These are phyloP conservation scores for Cladophialophora immunda DNA, from an alignment of 2,329 filamentous ascomycete genomes.

Conservation along the genomic window DNA sequence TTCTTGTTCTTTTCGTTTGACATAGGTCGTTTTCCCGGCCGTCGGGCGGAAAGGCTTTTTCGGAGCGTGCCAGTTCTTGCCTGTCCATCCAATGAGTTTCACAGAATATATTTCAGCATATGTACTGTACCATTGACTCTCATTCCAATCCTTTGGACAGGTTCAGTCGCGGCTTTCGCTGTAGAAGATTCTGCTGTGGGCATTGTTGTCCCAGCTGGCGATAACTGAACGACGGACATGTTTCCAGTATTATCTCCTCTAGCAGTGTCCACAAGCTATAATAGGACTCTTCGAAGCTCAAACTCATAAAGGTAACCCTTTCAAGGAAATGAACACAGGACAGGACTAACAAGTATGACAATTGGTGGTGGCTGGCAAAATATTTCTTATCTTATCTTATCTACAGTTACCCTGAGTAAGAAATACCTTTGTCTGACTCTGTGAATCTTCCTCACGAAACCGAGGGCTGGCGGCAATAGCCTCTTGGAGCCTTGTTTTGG, in stretches of 20 bases:
- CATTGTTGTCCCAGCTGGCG: slow-evolving; percentile 7
- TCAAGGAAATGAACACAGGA: neutral
- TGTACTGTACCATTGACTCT: slow-evolving; percentile 33
- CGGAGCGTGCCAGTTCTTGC: slow-evolving; percentile 90
- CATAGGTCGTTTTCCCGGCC: slow-evolving; percentile 79
- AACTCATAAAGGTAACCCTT: neutral
- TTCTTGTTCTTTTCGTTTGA: slow-evolving; percentile 76
- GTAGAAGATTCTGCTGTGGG: neutral
- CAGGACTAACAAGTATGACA: neutral
- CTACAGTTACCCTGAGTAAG: neutral
- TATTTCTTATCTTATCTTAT: slow-evolving; percentile 14
- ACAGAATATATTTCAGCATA: neutral
- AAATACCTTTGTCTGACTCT: neutral
- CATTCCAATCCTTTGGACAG: slow-evolving; percentile 25
- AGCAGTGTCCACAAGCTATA: neutral
- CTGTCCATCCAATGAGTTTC: slow-evolving; percentile 56
- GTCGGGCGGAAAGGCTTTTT: slow-evolving; percentile 87
- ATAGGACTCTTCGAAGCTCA: neutral
- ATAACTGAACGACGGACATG: slow-evolving; percentile 18
- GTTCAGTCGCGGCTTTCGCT: neutral
- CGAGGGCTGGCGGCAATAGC: neutral
- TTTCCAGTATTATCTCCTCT: neutral
- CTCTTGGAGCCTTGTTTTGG: neutral
- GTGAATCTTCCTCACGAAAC: neutral
- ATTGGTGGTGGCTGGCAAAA: neutral